Conservation (phyloP, 2,329 filamentous ascomycete species). For the Neocatenulostroma microsporum region DNA sequence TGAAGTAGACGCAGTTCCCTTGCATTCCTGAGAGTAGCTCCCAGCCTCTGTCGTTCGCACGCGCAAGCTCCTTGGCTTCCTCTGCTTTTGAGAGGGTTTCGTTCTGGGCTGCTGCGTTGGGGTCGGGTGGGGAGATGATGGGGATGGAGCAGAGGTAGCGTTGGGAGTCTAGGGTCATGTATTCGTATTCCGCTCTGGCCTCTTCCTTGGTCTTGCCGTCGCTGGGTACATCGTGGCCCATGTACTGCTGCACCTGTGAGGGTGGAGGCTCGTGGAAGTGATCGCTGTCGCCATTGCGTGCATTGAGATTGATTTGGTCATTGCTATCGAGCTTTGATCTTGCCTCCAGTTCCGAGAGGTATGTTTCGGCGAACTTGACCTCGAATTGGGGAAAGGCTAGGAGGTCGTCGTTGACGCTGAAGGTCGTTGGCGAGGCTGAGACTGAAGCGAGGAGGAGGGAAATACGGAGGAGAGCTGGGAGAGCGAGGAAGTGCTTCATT, state of each 20-base stretch:
- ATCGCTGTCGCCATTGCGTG: background rate
- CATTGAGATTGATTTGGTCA: constrained; percentile 7
- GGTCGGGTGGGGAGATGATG: constrained; percentile 49
- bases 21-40: constrained; percentile 72
- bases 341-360: constrained; percentile 64
- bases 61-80: constrained; percentile 69
- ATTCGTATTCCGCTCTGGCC: constrained; percentile 51
- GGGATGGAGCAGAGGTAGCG: constrained; percentile 83
- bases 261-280: constrained; percentile 7
- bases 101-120: constrained; percentile 17
- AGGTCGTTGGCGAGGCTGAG: constrained; percentile 46
- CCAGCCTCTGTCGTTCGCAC: constrained; percentile 70
- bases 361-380: constrained; percentile 60
- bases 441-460: constrained; percentile 36
- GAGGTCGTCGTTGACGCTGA: constrained; percentile 83
- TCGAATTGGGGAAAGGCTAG: constrained; percentile 83
- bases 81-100: constrained; percentile 46
- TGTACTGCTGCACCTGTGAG: constrained; percentile 5
- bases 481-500: constrained; percentile 44
- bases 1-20: constrained; percentile 71
- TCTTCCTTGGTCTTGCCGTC: constrained; percentile 9
- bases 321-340: constrained; percentile 46
- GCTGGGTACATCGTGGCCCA: constrained; percentile 7
- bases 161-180: constrained; percentile 61
- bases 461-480: constrained; percentile 41